Percentiles rank a stretch among this genome's conserved stretches.
Evolutionary conservation across 768 basidiomycete genomes (phyloP).

Genomic region (Auricularia auricula-judae): DNA sequence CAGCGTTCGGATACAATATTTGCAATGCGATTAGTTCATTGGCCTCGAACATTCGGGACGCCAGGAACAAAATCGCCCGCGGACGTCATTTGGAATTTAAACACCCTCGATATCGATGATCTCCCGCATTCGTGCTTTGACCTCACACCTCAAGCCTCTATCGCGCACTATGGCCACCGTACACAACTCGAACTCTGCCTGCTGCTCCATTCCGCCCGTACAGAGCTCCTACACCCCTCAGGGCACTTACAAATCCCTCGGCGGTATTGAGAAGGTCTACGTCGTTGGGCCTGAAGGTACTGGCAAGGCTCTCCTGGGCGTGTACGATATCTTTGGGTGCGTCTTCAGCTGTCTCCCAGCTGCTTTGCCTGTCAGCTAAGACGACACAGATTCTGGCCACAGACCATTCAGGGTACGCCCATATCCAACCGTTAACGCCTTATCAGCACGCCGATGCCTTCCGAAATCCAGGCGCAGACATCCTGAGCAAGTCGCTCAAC

Average conservation of each 20-base stretch:
- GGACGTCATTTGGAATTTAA: too few relatives aligned
- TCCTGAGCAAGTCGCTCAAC: conserved; percentile 39
- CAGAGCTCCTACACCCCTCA: conserved; percentile 41
- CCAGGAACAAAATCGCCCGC: not conserved
- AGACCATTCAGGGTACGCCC: conserved; percentile 39
- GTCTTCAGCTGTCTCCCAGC: conserved; percentile 1
- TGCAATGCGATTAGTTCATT: not conserved
- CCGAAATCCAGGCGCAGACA: conserved; percentile 33
- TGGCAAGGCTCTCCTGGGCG: conserved; percentile 42
- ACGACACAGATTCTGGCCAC: conserved; percentile 38
- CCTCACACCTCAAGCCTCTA: conserved; percentile 24
- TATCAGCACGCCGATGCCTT: too few relatives aligned
- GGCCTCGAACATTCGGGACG: not conserved
- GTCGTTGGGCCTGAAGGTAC: conserved; percentile 30
- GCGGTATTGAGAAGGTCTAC: conserved; percentile 31
- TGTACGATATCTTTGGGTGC: conserved; percentile 57
- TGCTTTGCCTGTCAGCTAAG: not conserved
- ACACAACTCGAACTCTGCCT: conserved; percentile 27
- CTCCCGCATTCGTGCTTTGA: conserved; percentile 27
- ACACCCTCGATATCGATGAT: conserved; percentile 14
- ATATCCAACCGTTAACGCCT: not conserved
- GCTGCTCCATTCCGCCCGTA: conserved; percentile 47
- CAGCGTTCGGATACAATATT: too few relatives aligned
- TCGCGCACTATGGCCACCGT: conserved; percentile 21
- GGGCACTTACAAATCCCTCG: conserved; percentile 36